Evolutionary conservation across 768 basidiomycete species (phyloP), one percentile per base, ranked within the genome.

Genomic region (Russula foetens): DNA sequence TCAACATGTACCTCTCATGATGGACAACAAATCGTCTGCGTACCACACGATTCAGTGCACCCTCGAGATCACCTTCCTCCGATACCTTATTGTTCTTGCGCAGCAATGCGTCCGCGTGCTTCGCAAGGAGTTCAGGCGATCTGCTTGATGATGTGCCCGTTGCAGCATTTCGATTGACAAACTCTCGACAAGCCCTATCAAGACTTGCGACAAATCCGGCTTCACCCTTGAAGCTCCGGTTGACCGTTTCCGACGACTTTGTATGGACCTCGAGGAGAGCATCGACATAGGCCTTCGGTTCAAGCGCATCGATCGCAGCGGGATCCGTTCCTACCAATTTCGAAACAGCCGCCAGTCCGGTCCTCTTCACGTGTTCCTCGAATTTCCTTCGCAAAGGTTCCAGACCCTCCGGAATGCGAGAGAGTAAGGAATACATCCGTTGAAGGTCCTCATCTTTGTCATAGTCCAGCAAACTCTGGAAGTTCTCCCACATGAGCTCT

Each of bases 401-500:
- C 59, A 98, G 77, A 7, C 95, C 96, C 67, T 92, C 86, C 19
- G 85, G 84, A 61, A 98, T 95, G 35, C 95, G 88, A 14, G 89
- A 86, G 24, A 98, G 78, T n/a, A 98, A 77, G 9, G 86, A 79
- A 74, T 97, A 98, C 92, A 98, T 97, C 45, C 95, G 82, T 67
- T 92, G 92, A 45, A 99, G 78, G 69, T 98, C 96, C 72, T 94
- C 90, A 59, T 93, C 88, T 73, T 94, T 92, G 73, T 98, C 96
- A 71, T 81, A 93, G 71, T 98, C 95, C 65, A 95, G 84, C 51
- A 94, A 73, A 24, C 76, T 77, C 72, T 95, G 92, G 78, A 98
- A 98, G 72, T 85, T 92, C 62, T 95, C 92, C 86, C 89, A 90
- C 85, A 99, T 88, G 46, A 86, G 74, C 61, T 84, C 81, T 49